Evolutionary conservation across 163 green algal species (phyloP).

Genomic region (Chlamydomonas reinhardtii): DNA sequence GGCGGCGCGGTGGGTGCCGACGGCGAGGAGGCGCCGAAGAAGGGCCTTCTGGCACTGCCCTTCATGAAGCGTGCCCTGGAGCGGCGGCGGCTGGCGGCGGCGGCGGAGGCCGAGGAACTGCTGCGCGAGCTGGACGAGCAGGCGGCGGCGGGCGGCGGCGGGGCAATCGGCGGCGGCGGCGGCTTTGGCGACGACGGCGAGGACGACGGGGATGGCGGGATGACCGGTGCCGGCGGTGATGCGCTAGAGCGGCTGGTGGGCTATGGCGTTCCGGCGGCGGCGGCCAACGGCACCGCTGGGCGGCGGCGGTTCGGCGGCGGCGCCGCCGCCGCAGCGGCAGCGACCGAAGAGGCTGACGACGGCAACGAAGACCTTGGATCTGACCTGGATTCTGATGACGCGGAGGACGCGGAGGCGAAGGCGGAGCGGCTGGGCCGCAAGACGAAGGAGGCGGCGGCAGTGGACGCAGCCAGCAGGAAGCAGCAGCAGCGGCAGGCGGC

Average conservation of each 20-base stretch:
- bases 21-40: conserved; percentile 43
- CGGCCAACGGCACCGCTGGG: conserved; percentile 18
- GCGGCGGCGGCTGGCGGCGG: conserved; percentile 72
- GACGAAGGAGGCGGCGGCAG: conserved; percentile 22
- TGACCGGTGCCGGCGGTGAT: conserved; percentile 10
- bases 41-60: conserved; percentile 91
- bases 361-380: not conserved
- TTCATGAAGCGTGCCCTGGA: conserved; percentile 95
- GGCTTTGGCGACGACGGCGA: conserved; percentile 47
- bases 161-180: conserved; percentile 29
- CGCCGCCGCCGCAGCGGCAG: not conserved
- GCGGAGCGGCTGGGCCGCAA: conserved; percentile 60
- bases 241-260: conserved; percentile 11
- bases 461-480: not conserved
- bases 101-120: conserved; percentile 75
- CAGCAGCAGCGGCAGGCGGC: conserved; percentile 1
- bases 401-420: conserved; percentile 82
- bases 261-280: conserved; percentile 25
- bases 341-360: not conserved
- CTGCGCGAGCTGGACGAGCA: conserved; percentile 73
- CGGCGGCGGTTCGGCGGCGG: conserved; percentile 59
- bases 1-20: not conserved
- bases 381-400: conserved; percentile 40
- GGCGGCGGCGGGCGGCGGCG: conserved; percentile 3
- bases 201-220: not conserved